Evolutionary conservation across 2,329 filamentous ascomycete genomes (phyloP), one percentile per base, ranked within the genome.

Genomic region (Madurella mycetomatis): DNA sequence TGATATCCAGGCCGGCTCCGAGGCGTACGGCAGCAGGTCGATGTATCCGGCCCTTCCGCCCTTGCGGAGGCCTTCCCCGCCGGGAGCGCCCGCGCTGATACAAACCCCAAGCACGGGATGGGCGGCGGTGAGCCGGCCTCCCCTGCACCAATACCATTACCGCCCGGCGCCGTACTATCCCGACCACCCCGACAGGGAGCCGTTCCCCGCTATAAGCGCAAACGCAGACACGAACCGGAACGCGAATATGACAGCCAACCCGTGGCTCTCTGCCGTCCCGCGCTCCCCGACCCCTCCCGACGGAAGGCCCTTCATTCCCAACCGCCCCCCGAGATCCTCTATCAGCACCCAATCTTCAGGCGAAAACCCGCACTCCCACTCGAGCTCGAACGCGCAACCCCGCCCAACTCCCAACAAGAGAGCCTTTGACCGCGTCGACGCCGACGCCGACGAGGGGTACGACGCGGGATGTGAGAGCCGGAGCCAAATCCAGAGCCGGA

Each of bases 1-100:
- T 12, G 72, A 76, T 5, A 59, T 64, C n/a, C 65, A 64, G 30
- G 66, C 64, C 32, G 60, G 57, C 1, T 51, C 60, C 1, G 66
- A 69, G 13, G 52, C 62, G 9, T 50, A 55, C 42, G 17, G 13
- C 34, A 37, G 32, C 12, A 48, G 47, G 7, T 41, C 37, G 15
- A 12, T n/a, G 11, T 46, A 47, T 18, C 25, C 30, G 2, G 15
- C 17, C 12, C 19, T 50, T 30, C n/a, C 51, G 13, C 34, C 43
- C 2, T 8, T 41, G 18, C 51, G 43, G n/a, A 44, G 19, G 40
- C 48, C 48, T 13, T 8, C 48, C 13, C 15, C 47, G 19, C 16
- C 49, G 15, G 54, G 47, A 15, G 31, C 32, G 15, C 54, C 49
- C 11, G 49, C 53, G 4, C 51, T 48, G 2, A 13, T 44, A 16